Conservation (phyloP, 352 stramenopile species). For the Aphanomyces euteiches region DNA sequence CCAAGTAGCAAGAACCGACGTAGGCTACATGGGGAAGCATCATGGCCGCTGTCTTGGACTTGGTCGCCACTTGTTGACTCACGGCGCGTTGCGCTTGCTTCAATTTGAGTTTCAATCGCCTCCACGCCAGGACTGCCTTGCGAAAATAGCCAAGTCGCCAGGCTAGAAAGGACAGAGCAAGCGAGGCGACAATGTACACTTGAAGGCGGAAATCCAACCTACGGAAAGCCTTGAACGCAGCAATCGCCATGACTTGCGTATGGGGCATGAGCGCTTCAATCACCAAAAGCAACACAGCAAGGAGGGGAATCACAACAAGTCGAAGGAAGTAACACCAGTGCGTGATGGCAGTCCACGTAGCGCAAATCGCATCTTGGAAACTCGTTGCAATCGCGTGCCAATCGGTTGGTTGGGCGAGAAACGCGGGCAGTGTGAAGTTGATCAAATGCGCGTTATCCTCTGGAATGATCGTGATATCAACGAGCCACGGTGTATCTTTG, state of each 20-base stretch:
- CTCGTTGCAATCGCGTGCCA: conserved; percentile 60
- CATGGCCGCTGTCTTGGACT: conserved; percentile 59
- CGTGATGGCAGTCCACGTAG: conserved; percentile 55
- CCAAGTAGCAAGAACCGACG: conserved; percentile 52
- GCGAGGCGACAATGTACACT: conserved; percentile 35
- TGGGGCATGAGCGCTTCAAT: conserved; percentile 65
- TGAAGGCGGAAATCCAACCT: conserved; percentile 65
- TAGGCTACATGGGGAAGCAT: conserved; percentile 65
- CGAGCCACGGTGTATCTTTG: not conserved
- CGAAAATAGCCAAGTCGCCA: conserved; percentile 67
- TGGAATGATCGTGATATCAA: not conserved
- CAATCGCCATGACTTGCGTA: conserved; percentile 41
- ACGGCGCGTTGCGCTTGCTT: conserved; percentile 66
- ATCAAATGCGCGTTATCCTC: not conserved
- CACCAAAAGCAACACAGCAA: conserved; percentile 41
- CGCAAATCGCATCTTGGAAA: conserved; percentile 50
- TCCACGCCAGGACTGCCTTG: conserved; percentile 49
- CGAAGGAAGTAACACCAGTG: conserved; percentile 57
- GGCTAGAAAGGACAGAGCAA: conserved; percentile 44
- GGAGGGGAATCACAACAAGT: conserved; percentile 46
- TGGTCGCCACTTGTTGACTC: conserved; percentile 59
- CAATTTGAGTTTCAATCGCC: conserved; percentile 46
- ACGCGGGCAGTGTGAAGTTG: not conserved
- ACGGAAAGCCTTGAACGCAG: conserved; percentile 43
- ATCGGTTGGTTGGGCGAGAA: conserved; percentile 37